These are phyloP conservation scores for Aspergillus oerlinghausenensis DNA, from an alignment of 2,329 filamentous ascomycete genomes.

Conservation along the genomic window DNA sequence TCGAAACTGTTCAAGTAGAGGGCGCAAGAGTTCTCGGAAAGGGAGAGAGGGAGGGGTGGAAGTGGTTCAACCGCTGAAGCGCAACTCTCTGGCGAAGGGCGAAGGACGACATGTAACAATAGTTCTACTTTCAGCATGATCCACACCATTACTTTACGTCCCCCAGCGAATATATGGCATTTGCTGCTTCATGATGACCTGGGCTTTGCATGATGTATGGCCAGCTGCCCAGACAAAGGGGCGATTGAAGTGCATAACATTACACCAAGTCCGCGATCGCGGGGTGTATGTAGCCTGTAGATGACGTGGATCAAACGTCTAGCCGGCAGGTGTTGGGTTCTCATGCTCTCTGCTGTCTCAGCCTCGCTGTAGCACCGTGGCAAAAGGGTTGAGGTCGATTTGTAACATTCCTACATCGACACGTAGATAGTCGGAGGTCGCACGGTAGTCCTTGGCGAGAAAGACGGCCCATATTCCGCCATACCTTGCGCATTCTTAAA, in stretches of 20 bases:
- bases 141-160: background rate
- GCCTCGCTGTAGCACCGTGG: background rate
- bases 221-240: background rate
- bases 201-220: background rate
- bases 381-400: background rate
- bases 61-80: background rate
- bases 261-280: too few relatives aligned
- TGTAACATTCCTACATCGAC: background rate
- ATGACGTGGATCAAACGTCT: background rate
- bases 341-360: background rate
- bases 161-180: background rate
- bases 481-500: background rate
- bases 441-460: background rate
- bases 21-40: background rate
- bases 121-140: background rate
- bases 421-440: background rate
- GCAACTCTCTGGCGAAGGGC: background rate
- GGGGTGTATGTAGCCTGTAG: background rate
- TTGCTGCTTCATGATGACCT: background rate
- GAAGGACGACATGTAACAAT: background rate
- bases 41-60: background rate
- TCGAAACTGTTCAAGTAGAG: constrained; percentile 35
- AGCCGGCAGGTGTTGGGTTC: background rate
- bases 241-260: too few relatives aligned
- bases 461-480: background rate